Evolutionary conservation across 495 filamentous ascomycete species (phyloP).

Genomic region (Hyaloscypha finlandica): DNA sequence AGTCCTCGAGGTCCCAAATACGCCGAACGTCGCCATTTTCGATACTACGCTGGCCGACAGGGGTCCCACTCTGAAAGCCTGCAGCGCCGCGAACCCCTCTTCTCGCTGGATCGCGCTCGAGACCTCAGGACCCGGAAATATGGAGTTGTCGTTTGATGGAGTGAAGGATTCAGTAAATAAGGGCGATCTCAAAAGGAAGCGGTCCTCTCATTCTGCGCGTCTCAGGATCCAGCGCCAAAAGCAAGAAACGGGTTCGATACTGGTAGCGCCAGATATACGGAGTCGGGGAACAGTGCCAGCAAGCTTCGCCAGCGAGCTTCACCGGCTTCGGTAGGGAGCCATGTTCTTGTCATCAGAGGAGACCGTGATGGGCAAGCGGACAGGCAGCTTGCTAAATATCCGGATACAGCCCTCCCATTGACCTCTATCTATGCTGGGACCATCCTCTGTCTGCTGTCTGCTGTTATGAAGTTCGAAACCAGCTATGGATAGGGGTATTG

Average conservation of each 20-base stretch:
- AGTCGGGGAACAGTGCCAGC: no score
- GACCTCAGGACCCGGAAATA: background rate
- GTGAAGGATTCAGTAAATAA: background rate
- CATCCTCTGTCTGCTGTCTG: slow-evolving; percentile 11
- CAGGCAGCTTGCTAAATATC: background rate
- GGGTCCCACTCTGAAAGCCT: no score
- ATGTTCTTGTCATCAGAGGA: background rate
- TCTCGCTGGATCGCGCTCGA: background rate
- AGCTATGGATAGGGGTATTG: background rate
- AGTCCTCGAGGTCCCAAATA: background rate
- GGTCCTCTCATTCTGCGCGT: background rate
- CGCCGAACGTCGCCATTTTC: background rate
- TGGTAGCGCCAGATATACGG: background rate
- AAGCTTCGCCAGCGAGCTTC: no score
- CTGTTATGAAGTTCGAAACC: slow-evolving; percentile 6
- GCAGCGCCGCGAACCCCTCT: background rate
- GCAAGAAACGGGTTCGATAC: background rate
- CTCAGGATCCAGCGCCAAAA: background rate
- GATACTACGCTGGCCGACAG: background rate
- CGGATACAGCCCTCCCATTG: background rate
- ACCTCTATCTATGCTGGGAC: slow-evolving; percentile 12
- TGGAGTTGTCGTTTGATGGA: background rate
- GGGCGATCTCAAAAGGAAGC: background rate
- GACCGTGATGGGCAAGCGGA: background rate
- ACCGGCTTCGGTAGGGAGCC: background rate